Conservation (phyloP, 345 rosid genomes). For the Sonneratia caseolaris region DNA sequence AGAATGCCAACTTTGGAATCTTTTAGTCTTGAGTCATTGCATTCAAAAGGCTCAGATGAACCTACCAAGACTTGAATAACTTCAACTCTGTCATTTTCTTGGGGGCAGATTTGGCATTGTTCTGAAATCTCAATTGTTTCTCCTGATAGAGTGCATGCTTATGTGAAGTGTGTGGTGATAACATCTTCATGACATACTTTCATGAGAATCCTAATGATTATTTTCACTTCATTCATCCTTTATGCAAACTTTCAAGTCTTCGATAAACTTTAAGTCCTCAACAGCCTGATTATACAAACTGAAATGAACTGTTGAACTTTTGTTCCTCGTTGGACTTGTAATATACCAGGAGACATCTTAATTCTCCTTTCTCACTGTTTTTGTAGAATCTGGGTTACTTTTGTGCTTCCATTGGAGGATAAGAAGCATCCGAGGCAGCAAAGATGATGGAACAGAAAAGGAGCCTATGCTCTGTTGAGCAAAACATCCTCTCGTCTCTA, state of each 20-base stretch:
- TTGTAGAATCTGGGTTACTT: constrained; percentile 9
- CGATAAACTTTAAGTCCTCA: too few species aligned
- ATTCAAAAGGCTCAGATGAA: neutral
- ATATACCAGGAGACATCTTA: neutral
- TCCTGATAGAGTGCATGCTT: neutral
- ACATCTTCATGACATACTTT: too few species aligned
- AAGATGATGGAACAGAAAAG: constrained; percentile 82
- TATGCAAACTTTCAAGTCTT: too few species aligned
- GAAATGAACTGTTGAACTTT: neutral
- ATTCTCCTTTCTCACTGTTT: neutral
- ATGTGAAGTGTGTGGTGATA: neutral
- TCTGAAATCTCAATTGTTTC: neutral
- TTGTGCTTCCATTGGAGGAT: constrained; percentile 22
- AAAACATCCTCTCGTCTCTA: constrained; percentile 38
- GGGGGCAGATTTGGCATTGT: neutral
- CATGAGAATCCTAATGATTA: too few species aligned
- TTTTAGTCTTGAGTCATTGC: neutral
- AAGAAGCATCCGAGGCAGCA: constrained; percentile 20
- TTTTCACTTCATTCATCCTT: too few species aligned
- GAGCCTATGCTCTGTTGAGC: constrained; percentile 58
- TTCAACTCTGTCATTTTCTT: too few species aligned
- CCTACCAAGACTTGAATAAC: too few species aligned
- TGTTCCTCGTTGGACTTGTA: neutral
- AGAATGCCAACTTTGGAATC: neutral
- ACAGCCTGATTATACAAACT: neutral